These are phyloP conservation scores for Picea glauca DNA, from an alignment of 75 land plant genomes.

Conservation along the genomic window DNA sequence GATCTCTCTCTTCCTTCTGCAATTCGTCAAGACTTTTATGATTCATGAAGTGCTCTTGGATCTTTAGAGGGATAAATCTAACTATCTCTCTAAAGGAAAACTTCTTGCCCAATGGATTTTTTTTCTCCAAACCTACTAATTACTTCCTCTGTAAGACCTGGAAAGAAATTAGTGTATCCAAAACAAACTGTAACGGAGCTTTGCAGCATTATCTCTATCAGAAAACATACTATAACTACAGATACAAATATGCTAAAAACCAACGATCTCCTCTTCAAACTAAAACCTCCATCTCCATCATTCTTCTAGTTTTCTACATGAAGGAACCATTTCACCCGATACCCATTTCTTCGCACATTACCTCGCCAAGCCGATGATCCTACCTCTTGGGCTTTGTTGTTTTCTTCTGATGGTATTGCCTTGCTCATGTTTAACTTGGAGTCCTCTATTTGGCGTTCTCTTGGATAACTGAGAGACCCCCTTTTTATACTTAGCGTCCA, in stretches of 20 bases:
- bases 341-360: background rate
- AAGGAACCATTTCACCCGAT: slow-evolving; percentile 1
- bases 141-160: slow-evolving; percentile 7
- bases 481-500: no score
- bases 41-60: slow-evolving; percentile 15
- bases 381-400: background rate
- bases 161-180: background rate
- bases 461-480: no score
- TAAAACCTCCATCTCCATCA: background rate
- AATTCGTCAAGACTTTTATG: slow-evolving; percentile 30
- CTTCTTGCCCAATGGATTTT: background rate
- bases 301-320: background rate
- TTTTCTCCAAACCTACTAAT: slow-evolving; percentile 7
- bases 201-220: slow-evolving; percentile 3
- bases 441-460: background rate
- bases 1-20: slow-evolving; percentile 22
- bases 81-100: slow-evolving; percentile 21
- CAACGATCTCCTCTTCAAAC: slow-evolving; percentile 8
- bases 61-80: slow-evolving; percentile 32
- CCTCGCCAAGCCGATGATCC: slow-evolving; percentile 9
- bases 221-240: background rate
- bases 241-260: slow-evolving; percentile 7
- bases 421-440: background rate
- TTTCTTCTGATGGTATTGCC: background rate
- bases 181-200: slow-evolving; percentile 1